Evolutionary conservation across 169 alveolate genomes (phyloP), one percentile per base, ranked within the genome.

Genomic region (Cyclospora cayetanensis): DNA sequence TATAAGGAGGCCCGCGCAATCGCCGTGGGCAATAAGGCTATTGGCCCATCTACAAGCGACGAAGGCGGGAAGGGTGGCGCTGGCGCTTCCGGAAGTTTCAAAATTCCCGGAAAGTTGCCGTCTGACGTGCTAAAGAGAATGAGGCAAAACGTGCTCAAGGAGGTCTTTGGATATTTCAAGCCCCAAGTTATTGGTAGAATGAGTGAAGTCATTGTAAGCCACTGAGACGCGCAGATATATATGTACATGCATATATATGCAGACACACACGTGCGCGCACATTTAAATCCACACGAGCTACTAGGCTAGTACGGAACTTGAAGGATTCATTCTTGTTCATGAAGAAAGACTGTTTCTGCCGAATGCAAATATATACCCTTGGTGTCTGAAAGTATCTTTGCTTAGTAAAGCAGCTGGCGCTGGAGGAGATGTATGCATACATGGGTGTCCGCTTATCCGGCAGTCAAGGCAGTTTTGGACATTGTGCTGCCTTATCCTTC

Each of bases 1-100:
- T 53, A 68, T 72, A 79, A 87, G n/a, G 80, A 68, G 25, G 92
- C 86, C 0, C 86, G 79, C 1, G 92, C 85, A 15, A 25, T 74
- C n/a, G 15, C 46, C 25, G 43, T 27, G 25, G 41, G 27, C 15
- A 34, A 27, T 20, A 31, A 31, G 50, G 80, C 80, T 18, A 39
- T n/a, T 18, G 22, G 46, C 31, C 9, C 39, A 4, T n/a, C n/a
- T 18, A 20, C 31, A 25, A 39, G 29, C 31, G 43, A 29, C 31
- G 43, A 50, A 5, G 43, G 50, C 46, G 70, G 70, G 35, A 34
- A n/a, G 22, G 60, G 27, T 27, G 85, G 42, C 5, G 65, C 50
- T 27, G 85, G 85, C 42, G n/a, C n/a, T n/a, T n/a, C n/a, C n/a
- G n/a, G n/a, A n/a, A n/a, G n/a, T n/a, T 74, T 74, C 53, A 74